phyloP scores from a whole-genome alignment of 2,329 filamentous ascomycete species.

The Pseudocercospora cruenta region DNA sequence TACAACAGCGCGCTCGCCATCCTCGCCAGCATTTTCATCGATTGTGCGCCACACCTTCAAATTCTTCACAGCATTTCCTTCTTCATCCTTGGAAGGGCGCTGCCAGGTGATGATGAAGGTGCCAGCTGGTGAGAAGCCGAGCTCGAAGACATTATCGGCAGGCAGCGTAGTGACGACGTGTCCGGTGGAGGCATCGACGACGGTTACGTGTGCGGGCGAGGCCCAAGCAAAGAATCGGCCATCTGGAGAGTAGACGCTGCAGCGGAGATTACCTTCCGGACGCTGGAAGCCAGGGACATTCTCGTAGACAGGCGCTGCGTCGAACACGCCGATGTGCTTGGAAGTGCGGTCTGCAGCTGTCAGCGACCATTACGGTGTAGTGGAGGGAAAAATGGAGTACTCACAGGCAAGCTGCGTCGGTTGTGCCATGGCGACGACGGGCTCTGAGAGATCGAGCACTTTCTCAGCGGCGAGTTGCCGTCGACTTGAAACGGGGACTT shows the following conservation, averaged over 20 bases:
- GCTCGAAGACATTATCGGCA: conserved; percentile 84
- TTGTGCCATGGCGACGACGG: conserved; percentile 92
- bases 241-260: conserved; percentile 92
- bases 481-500: neutral
- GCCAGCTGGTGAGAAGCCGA: conserved; percentile 90
- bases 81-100: conserved; percentile 86
- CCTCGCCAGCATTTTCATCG: conserved; percentile 65
- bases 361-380: conserved; percentile 16
- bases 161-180: conserved; percentile 73
- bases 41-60: conserved; percentile 92
- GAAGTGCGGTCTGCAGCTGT: conserved; percentile 73
- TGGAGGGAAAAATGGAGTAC: conserved; percentile 37
- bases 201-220: conserved; percentile 80
- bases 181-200: conserved; percentile 80
- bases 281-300: conserved; percentile 77
- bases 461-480: neutral
- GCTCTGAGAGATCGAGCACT: too few relatives aligned
- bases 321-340: conserved; percentile 92
- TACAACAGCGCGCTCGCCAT: conserved; percentile 70
- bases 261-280: conserved; percentile 92
- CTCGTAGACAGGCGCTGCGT: conserved; percentile 87
- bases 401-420: conserved; percentile 89
- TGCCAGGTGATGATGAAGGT: conserved; percentile 98
- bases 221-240: conserved; percentile 97
- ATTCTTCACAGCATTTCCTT: conserved; percentile 92